Evolutionary conservation across 805 yeast species (phyloP), one percentile per base, ranked within the genome.

Genomic region (Komagataella pseudopastoris): DNA sequence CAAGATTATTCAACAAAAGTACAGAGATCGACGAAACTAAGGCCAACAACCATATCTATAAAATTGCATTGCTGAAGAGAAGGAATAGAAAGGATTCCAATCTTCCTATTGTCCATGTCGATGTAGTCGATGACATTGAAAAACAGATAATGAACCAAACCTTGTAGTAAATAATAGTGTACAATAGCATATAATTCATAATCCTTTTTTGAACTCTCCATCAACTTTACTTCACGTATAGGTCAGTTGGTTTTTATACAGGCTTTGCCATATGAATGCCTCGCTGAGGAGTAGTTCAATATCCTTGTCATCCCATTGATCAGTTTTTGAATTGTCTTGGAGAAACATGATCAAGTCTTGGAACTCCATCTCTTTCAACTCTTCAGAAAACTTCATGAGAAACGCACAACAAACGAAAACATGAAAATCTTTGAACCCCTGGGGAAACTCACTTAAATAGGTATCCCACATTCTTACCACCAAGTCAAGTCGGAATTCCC

Each of bases 401-500:
- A 91, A 93, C 18, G 99, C 98, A 18, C 98, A 96, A 68, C 99
- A 93, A 3, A 93, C 99, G 64, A 91, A 93, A 6, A 93, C 88
- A 64, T 93, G 99, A 67, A 93, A 93, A 60, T 83, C 88, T 59
- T 86, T 87, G 62, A 93, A 88, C 2, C 96, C 96, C 48, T 75
- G 74, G 3, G 85, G 82, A 18, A 78, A 76, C 61, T 86, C 89
- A 49, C 87, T 77, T 3, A 86, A 65, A 64, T 93, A 93, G 0
- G 99, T 90, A 63, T 93, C 99, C 98, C 99, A 93, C 96, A 93
- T 91, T 52, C 99, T 74, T 20, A 90, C 81, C 4, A 90, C 85
- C 54, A 88, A 77, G 30, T 71, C 71, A 60, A 93, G 80, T 46
- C 83, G 80, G 47, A 93, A 74, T 60, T 93, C 99, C 57, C 99